A percentile compares a stretch with the other conserved stretches of the same genome.
phyloP scores from a whole-genome alignment of 1,284 basidiomycete genomes.

The Phellopilus nigrolimitatus region DNA sequence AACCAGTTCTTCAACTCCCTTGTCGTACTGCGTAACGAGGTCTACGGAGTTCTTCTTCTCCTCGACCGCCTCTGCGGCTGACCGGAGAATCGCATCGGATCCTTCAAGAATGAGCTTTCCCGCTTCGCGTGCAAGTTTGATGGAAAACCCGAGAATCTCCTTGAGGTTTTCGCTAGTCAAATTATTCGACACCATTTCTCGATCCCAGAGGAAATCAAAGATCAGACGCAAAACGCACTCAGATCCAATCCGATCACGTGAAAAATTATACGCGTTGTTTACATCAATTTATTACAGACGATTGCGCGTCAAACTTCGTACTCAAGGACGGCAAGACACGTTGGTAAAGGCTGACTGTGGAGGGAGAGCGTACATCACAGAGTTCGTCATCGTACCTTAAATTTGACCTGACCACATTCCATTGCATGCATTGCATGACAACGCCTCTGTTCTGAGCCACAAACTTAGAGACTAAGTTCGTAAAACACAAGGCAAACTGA shows the following conservation, averaged over 20 bases:
- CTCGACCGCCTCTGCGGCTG: conserved; percentile 51
- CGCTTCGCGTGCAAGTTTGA: conserved; percentile 64
- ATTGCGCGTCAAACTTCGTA: too few species aligned
- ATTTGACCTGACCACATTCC: too few species aligned
- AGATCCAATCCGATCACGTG: background rate
- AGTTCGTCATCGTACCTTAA: too few species aligned
- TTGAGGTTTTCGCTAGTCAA: conserved; percentile 49
- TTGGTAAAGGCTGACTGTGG: too few species aligned
- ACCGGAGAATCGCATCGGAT: conserved; percentile 61
- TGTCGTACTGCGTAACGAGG: conserved; percentile 96
- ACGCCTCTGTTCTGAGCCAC: too few species aligned
- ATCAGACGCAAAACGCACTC: background rate
- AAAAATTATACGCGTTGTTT: background rate
- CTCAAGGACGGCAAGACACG: too few species aligned
- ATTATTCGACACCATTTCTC: conserved; percentile 25
- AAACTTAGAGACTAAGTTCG: too few species aligned
- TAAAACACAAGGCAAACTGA: too few species aligned
- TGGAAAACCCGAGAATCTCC: conserved; percentile 68
- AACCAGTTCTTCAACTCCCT: conserved; percentile 86
- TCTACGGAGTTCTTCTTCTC: conserved; percentile 92
- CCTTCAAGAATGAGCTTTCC: conserved; percentile 72
- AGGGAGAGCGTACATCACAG: too few species aligned
- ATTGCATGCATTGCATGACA: too few species aligned
- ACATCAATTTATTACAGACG: background rate
- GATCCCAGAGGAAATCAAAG: background rate